Conservation (phyloP, 2,329 filamentous ascomycete genomes). For the Fonsecaea nubica region DNA sequence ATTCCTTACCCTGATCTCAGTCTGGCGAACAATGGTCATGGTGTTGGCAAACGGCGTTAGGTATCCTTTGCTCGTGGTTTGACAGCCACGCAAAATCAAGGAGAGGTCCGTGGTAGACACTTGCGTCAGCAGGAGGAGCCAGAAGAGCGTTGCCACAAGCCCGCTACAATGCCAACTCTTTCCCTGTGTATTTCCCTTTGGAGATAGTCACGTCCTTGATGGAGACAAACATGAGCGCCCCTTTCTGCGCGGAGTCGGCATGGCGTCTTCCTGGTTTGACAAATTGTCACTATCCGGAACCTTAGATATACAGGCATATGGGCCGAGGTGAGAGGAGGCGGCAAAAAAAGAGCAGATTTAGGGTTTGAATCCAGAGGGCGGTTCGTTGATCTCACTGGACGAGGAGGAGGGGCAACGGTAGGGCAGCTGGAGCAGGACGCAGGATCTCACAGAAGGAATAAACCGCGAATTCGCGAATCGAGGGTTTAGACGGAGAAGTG, state of each 20-base stretch:
- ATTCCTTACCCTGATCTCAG: not conserved
- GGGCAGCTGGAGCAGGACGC: no score
- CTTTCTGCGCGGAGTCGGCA: not conserved
- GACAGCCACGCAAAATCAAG: not conserved
- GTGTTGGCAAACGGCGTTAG: no score
- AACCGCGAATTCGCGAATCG: no score
- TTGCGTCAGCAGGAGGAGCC: not conserved
- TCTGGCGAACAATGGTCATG: not conserved
- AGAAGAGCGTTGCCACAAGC: not conserved
- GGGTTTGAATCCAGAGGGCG: not conserved
- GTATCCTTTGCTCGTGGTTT: not conserved
- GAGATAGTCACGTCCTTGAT: not conserved
- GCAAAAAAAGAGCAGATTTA: no score
- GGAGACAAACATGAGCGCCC: not conserved
- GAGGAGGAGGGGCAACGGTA: not conserved
- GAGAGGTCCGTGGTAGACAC: not conserved
- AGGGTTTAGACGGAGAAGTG: not conserved
- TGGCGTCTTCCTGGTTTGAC: not conserved
- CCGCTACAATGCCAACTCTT: not conserved
- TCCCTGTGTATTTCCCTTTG: not conserved
- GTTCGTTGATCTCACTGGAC: not conserved
- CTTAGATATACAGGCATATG: not conserved
- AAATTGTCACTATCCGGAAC: not conserved
- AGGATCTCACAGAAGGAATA: no score
- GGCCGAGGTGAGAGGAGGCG: no score